Base-by-base conservation (phyloP, 495 filamentous ascomycete genomes). In the Halenospora varia region DNA sequence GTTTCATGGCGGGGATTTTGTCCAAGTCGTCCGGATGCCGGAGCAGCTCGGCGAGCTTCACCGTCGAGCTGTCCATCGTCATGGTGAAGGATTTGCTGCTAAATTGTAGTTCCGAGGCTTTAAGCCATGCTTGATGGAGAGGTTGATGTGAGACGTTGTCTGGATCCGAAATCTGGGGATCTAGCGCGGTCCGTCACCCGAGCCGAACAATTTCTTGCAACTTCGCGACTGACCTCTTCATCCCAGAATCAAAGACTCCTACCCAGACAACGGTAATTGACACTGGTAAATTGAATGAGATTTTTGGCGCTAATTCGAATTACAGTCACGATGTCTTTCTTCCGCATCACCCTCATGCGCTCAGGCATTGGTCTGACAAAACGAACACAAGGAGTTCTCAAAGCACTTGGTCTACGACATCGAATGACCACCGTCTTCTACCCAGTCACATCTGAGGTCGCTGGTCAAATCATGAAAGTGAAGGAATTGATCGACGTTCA, bases 401-500 rank as follows among this genome's bases (percentile, higher is more conserved):
- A 84, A 64, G 88, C 95, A 8, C 86, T 99, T 26, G 95, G 95
- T 23, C 82, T 99, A 40, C 88, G 87, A 56, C 89, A 90, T 69
- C 88, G 94, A 62, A 87, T 88, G 80, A 82, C 80, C 59, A 93
- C 88, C 56, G 95, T 97, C 62, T 99, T 96, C 80, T 87, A 96
- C 68, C 87, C 89, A 26, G 94, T 96, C 54, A 82, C 83, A 24
- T 80, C 83, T 17, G 85, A 92, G 59, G 81, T 89, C 53, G 95
- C 95, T 2, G 95, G 95, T 72, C 91, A 96, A 75, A 94, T 99
- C 71, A 88, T 97, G 83, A 90, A 88, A 71, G 92, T 99, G 48
- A 99, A 99, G 73, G 95, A 99, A 71, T 77, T 99, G 56, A 88
- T 99, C 4, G 78, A 81, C 11, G 93, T 99, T 22, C 74, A 83